Conservation (phyloP, 2,329 filamentous ascomycete genomes). For the Aspergillus nomiae region DNA sequence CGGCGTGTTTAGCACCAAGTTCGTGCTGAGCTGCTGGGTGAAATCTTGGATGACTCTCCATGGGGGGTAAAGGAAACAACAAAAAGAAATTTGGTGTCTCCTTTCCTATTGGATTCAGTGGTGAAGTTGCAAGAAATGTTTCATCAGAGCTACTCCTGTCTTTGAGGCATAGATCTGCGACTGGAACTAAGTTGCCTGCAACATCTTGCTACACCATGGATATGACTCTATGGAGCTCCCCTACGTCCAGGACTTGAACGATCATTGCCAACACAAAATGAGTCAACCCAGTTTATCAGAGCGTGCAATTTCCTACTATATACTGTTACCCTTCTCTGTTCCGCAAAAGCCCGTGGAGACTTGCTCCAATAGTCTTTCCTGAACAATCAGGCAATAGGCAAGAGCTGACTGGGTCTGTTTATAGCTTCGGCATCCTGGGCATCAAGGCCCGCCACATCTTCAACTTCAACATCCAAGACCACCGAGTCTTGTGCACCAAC, state of each 20-base stretch:
- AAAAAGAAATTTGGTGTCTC: not conserved
- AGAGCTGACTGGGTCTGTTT: slow-evolving; percentile 13
- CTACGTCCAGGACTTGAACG: not conserved
- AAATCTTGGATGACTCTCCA: not conserved
- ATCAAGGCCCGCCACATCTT: slow-evolving; percentile 32
- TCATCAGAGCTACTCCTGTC: not conserved
- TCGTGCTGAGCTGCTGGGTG: not conserved
- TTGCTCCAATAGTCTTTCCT: not conserved
- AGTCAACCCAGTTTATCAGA: not conserved
- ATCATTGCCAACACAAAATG: not conserved
- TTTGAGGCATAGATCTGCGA: not conserved
- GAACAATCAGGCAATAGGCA: not conserved
- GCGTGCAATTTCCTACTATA: not conserved
- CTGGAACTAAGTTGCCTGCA: not conserved
- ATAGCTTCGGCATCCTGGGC: slow-evolving; percentile 37
- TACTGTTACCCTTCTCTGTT: not conserved
- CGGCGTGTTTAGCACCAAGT: not conserved
- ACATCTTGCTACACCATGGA: not conserved
- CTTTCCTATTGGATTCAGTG: not conserved
- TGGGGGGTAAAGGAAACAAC: not conserved
- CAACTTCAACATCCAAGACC: slow-evolving; percentile 35
- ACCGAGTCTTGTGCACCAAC: slow-evolving; percentile 29
- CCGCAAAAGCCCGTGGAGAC: not conserved
- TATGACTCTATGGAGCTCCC: not conserved
- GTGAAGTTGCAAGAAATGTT: not conserved